Evolutionary conservation across 2,329 filamentous ascomycete genomes (phyloP), one percentile per base, ranked within the genome.

Genomic region (Cephalotrichum gorgonifer): DNA sequence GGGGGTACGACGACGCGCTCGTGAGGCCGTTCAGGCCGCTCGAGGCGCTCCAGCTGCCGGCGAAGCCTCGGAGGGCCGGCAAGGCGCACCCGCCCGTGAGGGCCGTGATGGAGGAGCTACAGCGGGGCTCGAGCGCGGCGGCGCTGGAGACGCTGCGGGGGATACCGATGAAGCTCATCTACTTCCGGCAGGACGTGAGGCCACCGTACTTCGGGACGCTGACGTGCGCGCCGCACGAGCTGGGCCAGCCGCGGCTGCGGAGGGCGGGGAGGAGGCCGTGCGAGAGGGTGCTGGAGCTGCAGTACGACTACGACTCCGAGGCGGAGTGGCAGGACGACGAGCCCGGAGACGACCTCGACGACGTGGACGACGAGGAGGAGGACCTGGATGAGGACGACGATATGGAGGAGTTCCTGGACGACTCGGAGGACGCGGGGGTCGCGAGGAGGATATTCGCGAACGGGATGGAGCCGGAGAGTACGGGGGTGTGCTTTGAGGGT

Each of bases 361-460:
- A 83, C 2, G 71, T 83, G 25, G 83, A 85, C 20, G 82, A 85
- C 8, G 74, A 76, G 26, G 78, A 77, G 68, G 89, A 76, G 71
- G 90, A 76, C n/a, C 54, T 72, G 0, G 85, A 86, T 50, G 85
- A 85, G 50, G 84, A 81, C n/a, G 85, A 87, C 15, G 89, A 94
- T 52, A 85, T 95, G 82, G 87, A 88, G 4, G 90, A 82, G 17
- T 96, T 96, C 59, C 72, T 96, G 2, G 90, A 95, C 56, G 88
- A 94, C 57, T 87, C 87, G 6, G 87, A 94, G 48, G 87, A 93
- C 52, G 60, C 64, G 59, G 76, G 68, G 52, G 68, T 65, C 61
- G 71, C 66, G 54, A 72, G 63, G 75, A 78, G 71, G 69, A 77
- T 62, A 64, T 83, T 67, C 77, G 57, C 78, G 71, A 80, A 82